Base-by-base conservation (phyloP, 2,329 filamentous ascomycete genomes). In the Xylaria sp. region DNA sequence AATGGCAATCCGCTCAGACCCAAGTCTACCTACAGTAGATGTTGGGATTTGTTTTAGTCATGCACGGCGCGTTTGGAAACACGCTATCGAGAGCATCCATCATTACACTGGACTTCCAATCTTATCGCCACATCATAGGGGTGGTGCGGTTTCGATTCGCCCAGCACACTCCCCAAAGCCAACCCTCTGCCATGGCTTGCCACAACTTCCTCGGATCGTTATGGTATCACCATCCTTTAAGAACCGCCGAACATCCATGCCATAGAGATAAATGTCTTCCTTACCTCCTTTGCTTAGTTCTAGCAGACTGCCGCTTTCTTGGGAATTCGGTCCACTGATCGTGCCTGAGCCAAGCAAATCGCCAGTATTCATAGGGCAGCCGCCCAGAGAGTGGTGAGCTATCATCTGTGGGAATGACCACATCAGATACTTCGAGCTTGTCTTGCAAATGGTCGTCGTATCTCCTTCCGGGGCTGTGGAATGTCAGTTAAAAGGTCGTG, bases 321-420 rank as follows among this genome's bases (percentile, higher is more conserved):
- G 72, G 0, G 75, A 62, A 3, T 75, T 79, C 3, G 81, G 78
- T 3, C 84, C 84, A 73, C 83, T 85, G 74, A 96, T 95, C 1
- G 93, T 96, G 2, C 93, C 93, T 1, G 91, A 93, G 1, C 92
- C 93, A 6, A 96, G 82, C 62, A 96, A 80, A 77, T 96, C 92
- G 41, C 92, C 92, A 0, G 90, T 86, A 56, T 89, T 86, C 84
- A 96, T 85, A 3, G 90, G 89, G 78, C 92, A 96, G 6, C 92
- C 92, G 1, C 90, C 92, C 56, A 93, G 86, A 1, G 90, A 89
- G 78, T 95, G 92, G 78, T 95, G 92, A 1, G 92, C 88, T 49
- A 95, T 83, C 92, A 94, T 94, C 79, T 95, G 92, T 4, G 91
- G 88, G 81, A 94, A 95, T 0, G 91, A 94, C 86, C 90, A 95